These are phyloP conservation scores for Colletotrichum gloeosporioides DNA, from an alignment of 2,329 filamentous ascomycete genomes.

Conservation along the genomic window DNA sequence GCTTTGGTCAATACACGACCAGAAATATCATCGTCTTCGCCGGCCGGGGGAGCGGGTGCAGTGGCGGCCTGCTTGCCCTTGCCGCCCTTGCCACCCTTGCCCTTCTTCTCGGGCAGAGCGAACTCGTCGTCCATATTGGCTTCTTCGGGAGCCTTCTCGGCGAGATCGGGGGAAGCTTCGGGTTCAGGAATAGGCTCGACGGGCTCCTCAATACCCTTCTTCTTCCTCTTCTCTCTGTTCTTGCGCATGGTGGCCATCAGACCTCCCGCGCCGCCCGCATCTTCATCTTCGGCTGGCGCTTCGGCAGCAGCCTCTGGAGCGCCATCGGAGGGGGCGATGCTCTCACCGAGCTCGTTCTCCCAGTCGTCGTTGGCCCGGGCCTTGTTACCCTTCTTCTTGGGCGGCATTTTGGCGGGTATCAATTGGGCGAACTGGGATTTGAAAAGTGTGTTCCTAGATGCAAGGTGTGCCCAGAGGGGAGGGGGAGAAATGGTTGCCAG, in stretches of 20 bases:
- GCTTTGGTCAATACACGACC: conserved; percentile 91
- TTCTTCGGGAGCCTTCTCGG: conserved; percentile 78
- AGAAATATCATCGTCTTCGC: conserved; percentile 56
- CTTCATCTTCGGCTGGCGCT: conserved; percentile 57
- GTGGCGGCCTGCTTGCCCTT: conserved; percentile 48
- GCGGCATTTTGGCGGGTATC: conserved; percentile 69
- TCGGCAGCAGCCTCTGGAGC: conserved; percentile 55
- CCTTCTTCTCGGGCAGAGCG: conserved; percentile 78
- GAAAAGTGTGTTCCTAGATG: neutral
- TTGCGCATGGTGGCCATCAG: conserved; percentile 83
- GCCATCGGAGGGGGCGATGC: conserved; percentile 65
- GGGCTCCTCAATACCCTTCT: conserved; percentile 78
- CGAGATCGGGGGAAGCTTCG: conserved; percentile 52
- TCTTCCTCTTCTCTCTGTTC: conserved; percentile 86
- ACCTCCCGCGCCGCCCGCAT: conserved; percentile 64
- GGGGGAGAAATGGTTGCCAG: neutral
- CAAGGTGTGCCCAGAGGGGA: neutral
- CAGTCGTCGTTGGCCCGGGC: conserved; percentile 89
- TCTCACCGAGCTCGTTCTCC: conserved; percentile 91
- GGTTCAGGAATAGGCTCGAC: conserved; percentile 59
- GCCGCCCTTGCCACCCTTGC: conserved; percentile 63
- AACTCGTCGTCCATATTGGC: conserved; percentile 87
- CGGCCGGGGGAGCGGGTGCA: conserved; percentile 40
- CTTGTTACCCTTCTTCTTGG: conserved; percentile 90
- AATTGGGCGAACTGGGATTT: conserved; percentile 4